phyloP scores from a whole-genome alignment of 2,329 filamentous ascomycete genomes.

The Colletotrichum liriopes region DNA sequence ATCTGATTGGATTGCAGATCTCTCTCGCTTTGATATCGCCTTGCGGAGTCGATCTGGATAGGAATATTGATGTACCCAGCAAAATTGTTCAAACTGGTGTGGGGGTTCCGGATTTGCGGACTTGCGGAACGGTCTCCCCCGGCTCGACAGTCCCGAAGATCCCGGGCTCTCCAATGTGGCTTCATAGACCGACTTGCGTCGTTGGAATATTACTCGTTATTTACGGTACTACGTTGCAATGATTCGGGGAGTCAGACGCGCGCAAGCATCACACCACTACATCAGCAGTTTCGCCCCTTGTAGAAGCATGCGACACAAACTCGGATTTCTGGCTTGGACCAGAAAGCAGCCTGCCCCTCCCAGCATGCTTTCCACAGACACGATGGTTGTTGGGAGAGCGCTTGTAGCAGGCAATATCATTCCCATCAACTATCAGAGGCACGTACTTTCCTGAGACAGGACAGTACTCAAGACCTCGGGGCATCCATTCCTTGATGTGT shows the following conservation, averaged over 20 bases:
- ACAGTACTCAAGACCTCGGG: not conserved
- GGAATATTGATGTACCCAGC: not conserved
- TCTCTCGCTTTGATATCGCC: not conserved
- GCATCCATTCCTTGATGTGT: not conserved
- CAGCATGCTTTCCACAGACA: not conserved
- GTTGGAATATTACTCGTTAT: not conserved
- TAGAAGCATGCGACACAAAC: not conserved
- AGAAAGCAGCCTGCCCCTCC: not conserved
- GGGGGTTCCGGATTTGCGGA: not conserved
- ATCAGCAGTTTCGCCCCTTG: not conserved
- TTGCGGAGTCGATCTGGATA: not conserved
- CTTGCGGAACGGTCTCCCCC: not conserved
- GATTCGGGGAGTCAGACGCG: not conserved
- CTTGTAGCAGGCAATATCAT: not conserved
- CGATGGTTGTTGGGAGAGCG: not conserved
- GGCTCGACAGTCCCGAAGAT: not conserved
- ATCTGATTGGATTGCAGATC: conserved; percentile 5
- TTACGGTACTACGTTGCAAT: not conserved
- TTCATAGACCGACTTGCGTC: not conserved
- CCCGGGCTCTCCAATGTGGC: not conserved
- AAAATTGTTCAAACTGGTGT: not conserved
- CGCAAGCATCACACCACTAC: not conserved
- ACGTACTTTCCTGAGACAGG: not conserved
- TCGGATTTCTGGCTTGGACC: not conserved
- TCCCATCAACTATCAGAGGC: not conserved